Conservation (phyloP, 495 filamentous ascomycete species). For the Pyrenula massariospora region DNA sequence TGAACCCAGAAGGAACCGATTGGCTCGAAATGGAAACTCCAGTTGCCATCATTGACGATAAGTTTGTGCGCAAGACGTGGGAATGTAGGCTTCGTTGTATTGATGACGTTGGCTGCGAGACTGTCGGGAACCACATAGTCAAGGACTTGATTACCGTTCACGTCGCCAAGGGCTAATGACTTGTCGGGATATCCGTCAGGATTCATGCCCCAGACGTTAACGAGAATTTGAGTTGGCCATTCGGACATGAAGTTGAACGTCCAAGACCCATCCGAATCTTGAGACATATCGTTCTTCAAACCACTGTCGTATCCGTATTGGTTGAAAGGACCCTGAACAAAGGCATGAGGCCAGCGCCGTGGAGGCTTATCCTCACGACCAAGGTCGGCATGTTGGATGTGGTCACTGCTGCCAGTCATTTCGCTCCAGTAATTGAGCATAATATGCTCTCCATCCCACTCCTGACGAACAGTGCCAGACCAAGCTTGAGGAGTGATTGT, state of each 20-base stretch:
- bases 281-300: constrained; percentile 35
- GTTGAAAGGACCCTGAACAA: constrained; percentile 48
- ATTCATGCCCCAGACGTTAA: constrained; percentile 39
- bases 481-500: constrained; percentile 27
- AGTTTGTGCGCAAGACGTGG: constrained; percentile 33
- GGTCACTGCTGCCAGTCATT: constrained; percentile 43
- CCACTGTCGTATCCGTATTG: constrained; percentile 53
- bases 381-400: constrained; percentile 46
- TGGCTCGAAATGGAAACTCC: constrained; percentile 27
- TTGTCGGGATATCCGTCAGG: constrained; percentile 32
- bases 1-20: constrained; percentile 29
- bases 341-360: constrained; percentile 48
- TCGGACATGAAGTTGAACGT: constrained; percentile 38
- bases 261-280: constrained; percentile 31
- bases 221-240: constrained; percentile 32
- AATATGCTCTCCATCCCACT: constrained; percentile 50
- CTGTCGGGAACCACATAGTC: constrained; percentile 29
- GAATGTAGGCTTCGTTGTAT: constrained; percentile 30
- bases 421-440: constrained; percentile 52
- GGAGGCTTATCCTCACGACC: constrained; percentile 15
- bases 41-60: constrained; percentile 29
- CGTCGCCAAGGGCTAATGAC: constrained; percentile 35
- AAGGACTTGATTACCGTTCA: constrained; percentile 31
- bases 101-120: constrained; percentile 29
- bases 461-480: constrained; percentile 39